Percentiles rank a stretch among this genome's conserved stretches.
Conservation (phyloP, 2,329 filamentous ascomycete species). For the Arachnomyces sp. region DNA sequence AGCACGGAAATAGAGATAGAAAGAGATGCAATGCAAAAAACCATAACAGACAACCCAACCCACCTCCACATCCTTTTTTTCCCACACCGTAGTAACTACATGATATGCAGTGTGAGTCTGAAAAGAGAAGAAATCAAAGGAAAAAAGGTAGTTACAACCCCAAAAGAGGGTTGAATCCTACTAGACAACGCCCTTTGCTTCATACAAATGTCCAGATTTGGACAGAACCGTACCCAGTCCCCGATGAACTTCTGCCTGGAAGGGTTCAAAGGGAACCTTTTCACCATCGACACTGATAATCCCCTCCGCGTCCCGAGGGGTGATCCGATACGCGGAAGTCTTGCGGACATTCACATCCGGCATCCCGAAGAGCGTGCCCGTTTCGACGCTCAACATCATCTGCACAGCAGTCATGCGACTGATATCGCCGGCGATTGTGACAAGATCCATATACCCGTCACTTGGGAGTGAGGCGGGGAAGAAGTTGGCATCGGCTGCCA, state of each 20-base stretch:
- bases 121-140: background rate
- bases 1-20: no score
- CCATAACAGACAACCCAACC: no score
- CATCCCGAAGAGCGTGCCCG: conserved; percentile 71
- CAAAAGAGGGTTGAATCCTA: conserved; percentile 7
- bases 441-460: conserved; percentile 79
- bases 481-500: conserved; percentile 81
- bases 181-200: conserved; percentile 39
- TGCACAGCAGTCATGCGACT: conserved; percentile 58
- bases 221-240: conserved; percentile 80
- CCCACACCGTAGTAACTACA: no score
- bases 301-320: conserved; percentile 64
- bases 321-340: conserved; percentile 76
- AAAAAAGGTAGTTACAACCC: conserved; percentile 24
- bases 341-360: conserved; percentile 74
- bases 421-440: conserved; percentile 72
- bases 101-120: background rate
- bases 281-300: conserved; percentile 96
- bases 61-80: no score
- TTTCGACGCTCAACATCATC: conserved; percentile 65
- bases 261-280: conserved; percentile 73
- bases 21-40: no score
- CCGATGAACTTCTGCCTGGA: conserved; percentile 82
- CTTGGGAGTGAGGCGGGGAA: conserved; percentile 69
- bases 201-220: conserved; percentile 63